Base-by-base conservation (phyloP, 768 basidiomycete species). In the Russula ochroleuca region DNA sequence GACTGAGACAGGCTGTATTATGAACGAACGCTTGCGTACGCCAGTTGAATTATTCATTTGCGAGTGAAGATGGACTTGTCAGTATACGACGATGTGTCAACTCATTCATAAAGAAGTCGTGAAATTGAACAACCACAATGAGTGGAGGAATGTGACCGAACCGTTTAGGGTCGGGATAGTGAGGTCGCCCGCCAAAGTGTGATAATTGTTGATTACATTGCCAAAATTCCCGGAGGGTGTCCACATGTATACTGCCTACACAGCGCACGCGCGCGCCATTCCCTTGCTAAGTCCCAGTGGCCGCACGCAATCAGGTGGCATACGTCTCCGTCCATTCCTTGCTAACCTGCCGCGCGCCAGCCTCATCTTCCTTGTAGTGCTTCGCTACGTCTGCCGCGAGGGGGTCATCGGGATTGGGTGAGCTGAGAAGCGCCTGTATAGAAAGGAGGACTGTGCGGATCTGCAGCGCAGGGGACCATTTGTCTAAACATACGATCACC, bases 401-500 rank as follows among this genome's bases (percentile, higher is more conserved):
- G 5, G 94, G 94, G 72, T 96, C 94, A 70, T 96, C 94, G 1
- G 97, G 97, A 76, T 99, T 99, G 2, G 97, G 97, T 1, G 97
- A 88, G 67, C 89, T 92, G 48, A 99, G 81, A 51, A 99, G 80
- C n/a, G 97, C 97, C 76, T 99, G 97, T 72, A 99, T 83, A 45
- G 96, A 98, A 56, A 99, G 83, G 62, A 99, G 80, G 56, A 99
- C 97, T 1, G 97, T 99, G 69, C 97, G 88, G 77, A 99, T 99
- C 75, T 99, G 97, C 19, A 99, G 81, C 0, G 97, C 97, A 21
- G 97, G 97, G 11, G 94, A 97, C 97, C 97, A 99, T 80, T 98
- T 98, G 77, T 99, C 97, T 94, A 70, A 3, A 67, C 37, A 45
- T 53, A 23, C 47, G 25, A 13, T 43, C 59, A 43, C 48, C 33